A percentile compares a stretch with the other conserved stretches of the same genome.
phyloP scores from a whole-genome alignment of 2,329 filamentous ascomycete species.

The Aspergillus felis region DNA sequence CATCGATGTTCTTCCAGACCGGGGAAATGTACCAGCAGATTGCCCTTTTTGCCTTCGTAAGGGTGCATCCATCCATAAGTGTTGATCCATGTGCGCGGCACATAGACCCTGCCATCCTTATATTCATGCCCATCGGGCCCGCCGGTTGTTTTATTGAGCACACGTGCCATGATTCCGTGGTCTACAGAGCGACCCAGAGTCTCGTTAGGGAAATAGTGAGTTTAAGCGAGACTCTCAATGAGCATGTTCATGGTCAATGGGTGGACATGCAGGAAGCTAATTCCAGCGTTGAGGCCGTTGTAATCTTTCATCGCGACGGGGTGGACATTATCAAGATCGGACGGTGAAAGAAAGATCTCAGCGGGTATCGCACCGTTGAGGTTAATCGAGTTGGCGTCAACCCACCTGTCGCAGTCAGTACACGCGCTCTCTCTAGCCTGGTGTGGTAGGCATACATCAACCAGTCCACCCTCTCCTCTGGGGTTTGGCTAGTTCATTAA shows the following conservation, averaged over 20 bases:
- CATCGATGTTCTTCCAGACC: slow-evolving; percentile 22
- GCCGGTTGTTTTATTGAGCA: slow-evolving; percentile 17
- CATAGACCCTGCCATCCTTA: slow-evolving; percentile 13
- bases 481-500: slow-evolving; percentile 18
- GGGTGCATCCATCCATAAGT: slow-evolving; percentile 24
- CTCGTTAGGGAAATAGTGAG: slow-evolving; percentile 18
- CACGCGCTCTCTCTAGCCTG: no score
- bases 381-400: slow-evolving; percentile 31
- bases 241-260: slow-evolving; percentile 28
- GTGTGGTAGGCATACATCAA: slow-evolving; percentile 24
- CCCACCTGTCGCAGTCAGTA: slow-evolving; percentile 20
- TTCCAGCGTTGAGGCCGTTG: slow-evolving; percentile 29
- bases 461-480: slow-evolving; percentile 31
- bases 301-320: slow-evolving; percentile 28
- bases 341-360: slow-evolving; percentile 29
- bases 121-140: slow-evolving; percentile 14
- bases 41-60: slow-evolving; percentile 23
- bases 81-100: slow-evolving; percentile 26
- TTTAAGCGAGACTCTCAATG: slow-evolving; percentile 22
- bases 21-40: slow-evolving; percentile 30
- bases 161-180: slow-evolving; percentile 19
- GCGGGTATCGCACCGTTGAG: slow-evolving; percentile 29
- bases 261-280: slow-evolving; percentile 29
- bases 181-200: slow-evolving; percentile 15
- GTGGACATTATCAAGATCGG: slow-evolving; percentile 26